Base-by-base conservation (phyloP, 2,329 filamentous ascomycete genomes). In the Colletotrichum euphorbiae region DNA sequence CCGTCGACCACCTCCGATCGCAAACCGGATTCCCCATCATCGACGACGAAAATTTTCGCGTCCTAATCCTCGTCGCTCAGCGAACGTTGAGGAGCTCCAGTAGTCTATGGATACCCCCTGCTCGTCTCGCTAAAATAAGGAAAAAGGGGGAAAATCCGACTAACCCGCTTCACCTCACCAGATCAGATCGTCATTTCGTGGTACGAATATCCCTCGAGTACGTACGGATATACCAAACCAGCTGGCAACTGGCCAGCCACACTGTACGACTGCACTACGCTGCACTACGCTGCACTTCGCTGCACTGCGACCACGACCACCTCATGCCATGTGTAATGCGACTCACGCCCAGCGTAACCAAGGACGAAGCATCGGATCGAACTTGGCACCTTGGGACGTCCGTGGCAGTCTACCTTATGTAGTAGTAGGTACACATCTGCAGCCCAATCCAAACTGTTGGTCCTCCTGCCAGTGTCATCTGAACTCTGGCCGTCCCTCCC, bases 381-480 rank as follows among this genome's bases (percentile, higher is more conserved):
- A 56, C 12, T 42, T 42, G 52, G 19, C 28, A 50, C 46, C 48
- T 13, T 45, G 33, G 19, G 31, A 54, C 21, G 15, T 43, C 45
- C 33, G 28, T 36, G 19, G 31, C 38, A n/a, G 40, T 45, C 24
- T 31, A 12, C 46, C 51, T n/a, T n/a, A n/a, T n/a, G n/a, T n/a
- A n/a, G n/a, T n/a, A n/a, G n/a, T n/a, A n/a, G 24, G 42, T 48
- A 46, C 52, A 42, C 52, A 42, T 56, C 65, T 68, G 61, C 65
- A 68, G 65, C 65, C 54, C 24, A 48, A 48, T 45, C 65, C 61
- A 55, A 54, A 48, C 54, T 19, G 46, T 19, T 68, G 61, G 65
- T 65, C 43, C 45, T 45, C 43, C 12, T 19, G 42, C 33, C 24
- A 24, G 31, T 65, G 48, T 59, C 65, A 60, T 68, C 65, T 55